A percentile compares a stretch with the other conserved stretches of the same genome.
phyloP scores from a whole-genome alignment of 768 basidiomycete genomes.

The Leucocoprinus sp. region DNA sequence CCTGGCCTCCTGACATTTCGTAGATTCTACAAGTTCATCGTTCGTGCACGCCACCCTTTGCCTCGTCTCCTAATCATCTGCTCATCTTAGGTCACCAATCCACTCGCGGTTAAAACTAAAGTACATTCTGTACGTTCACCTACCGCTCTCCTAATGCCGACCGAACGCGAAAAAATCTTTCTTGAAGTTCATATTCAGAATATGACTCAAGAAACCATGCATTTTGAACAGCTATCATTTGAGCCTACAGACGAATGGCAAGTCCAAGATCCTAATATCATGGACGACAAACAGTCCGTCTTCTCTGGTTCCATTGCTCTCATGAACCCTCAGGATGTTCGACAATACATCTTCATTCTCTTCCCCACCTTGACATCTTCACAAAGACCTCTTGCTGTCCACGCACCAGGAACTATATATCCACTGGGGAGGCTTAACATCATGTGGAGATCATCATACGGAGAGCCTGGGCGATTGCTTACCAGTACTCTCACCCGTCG shows the following conservation, averaged over 20 bases:
- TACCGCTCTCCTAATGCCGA: slow-evolving; percentile 52
- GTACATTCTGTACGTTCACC: slow-evolving; percentile 74
- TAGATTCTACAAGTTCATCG: slow-evolving; percentile 88
- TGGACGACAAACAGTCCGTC: slow-evolving; percentile 22
- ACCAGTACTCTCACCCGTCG: slow-evolving; percentile 85
- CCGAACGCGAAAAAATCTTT: slow-evolving; percentile 75
- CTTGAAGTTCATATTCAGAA: slow-evolving; percentile 94
- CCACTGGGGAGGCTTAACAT: slow-evolving; percentile 86
- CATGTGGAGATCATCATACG: slow-evolving; percentile 78
- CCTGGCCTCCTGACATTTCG: slow-evolving; percentile 61
- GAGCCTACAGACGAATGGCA: slow-evolving; percentile 65
- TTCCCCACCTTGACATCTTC: slow-evolving; percentile 38
- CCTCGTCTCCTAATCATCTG: neutral
- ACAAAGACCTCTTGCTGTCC: slow-evolving; percentile 34
- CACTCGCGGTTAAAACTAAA: slow-evolving; percentile 91
- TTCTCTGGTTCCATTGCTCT: slow-evolving; percentile 59
- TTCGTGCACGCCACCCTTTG: slow-evolving; percentile 32
- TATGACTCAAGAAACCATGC: slow-evolving; percentile 65
- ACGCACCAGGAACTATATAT: slow-evolving; percentile 56
- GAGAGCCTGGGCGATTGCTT: slow-evolving; percentile 79
- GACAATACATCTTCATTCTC: slow-evolving; percentile 86
- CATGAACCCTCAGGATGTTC: slow-evolving; percentile 76
- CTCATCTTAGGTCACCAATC: slow-evolving; percentile 75
- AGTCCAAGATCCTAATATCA: slow-evolving; percentile 45
- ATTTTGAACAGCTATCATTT: slow-evolving; percentile 75